Conservation (phyloP, 2,329 filamentous ascomycete genomes). For the Fusarium dlaminii region DNA sequence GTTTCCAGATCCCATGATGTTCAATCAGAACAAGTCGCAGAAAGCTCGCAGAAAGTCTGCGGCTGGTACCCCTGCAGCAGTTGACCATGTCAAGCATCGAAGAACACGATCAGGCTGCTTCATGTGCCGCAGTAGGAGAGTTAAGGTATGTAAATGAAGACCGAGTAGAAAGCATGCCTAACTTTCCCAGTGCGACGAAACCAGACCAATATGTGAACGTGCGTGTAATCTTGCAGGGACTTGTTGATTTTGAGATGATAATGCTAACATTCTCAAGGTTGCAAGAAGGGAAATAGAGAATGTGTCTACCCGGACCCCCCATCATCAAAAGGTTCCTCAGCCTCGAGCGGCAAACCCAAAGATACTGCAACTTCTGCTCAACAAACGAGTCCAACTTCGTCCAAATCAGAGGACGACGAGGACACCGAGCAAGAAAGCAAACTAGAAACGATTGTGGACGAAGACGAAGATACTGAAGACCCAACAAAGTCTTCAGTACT, state of each 20-base stretch:
- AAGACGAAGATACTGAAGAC: constrained; percentile 58
- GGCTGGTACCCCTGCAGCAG: constrained; percentile 54
- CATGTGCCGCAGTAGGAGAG: constrained; percentile 87
- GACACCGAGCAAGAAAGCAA: constrained; percentile 54
- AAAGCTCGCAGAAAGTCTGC: constrained; percentile 62
- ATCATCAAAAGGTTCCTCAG: constrained; percentile 50
- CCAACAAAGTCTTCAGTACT: constrained; percentile 22
- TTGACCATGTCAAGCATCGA: constrained; percentile 85
- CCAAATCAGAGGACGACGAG: constrained; percentile 62
- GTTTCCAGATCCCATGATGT: constrained; percentile 60
- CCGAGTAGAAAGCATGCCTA: constrained; percentile 7
- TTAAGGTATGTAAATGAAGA: constrained; percentile 69
- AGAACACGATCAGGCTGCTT: constrained; percentile 93
- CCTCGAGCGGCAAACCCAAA: constrained; percentile 46
- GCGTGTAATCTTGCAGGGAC: constrained; percentile 43
- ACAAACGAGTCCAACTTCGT: constrained; percentile 62
- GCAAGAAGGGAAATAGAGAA: constrained; percentile 89
- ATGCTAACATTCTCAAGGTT: constrained; percentile 65
- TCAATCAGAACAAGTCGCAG: constrained; percentile 58
- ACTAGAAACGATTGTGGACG: constrained; percentile 65
- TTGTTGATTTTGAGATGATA: not conserved
- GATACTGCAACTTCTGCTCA: constrained; percentile 51
- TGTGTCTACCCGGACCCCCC: constrained; percentile 86
- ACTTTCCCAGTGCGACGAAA: constrained; percentile 81
- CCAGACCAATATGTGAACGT: constrained; percentile 85